Conservation (phyloP, 306 rosid species). For the Phaseolus lunatus region DNA sequence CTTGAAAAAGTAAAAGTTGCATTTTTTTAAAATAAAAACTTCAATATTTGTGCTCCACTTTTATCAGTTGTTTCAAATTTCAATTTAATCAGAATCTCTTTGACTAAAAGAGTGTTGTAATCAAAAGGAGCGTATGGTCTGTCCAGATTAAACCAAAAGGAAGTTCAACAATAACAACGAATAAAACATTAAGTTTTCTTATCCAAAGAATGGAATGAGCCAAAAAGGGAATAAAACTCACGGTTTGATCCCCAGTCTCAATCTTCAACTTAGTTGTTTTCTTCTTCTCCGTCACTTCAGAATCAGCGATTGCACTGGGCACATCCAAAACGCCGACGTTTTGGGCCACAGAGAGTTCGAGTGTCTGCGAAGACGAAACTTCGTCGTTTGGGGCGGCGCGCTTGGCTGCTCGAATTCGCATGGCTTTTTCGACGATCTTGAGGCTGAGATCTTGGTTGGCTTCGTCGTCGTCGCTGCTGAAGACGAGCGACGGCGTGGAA, state of each 20-base stretch:
- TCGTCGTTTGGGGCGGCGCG: conserved; percentile 33
- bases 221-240: conserved; percentile 47
- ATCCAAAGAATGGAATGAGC: not conserved
- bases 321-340: conserved; percentile 12
- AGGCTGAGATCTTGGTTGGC: conserved; percentile 83
- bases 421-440: conserved; percentile 67
- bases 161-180: not conserved
- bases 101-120: not conserved
- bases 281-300: conserved; percentile 39
- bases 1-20: not conserved
- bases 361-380: conserved; percentile 20
- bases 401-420: conserved; percentile 57
- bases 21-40: not conserved
- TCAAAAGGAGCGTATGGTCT: not conserved
- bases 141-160: not conserved
- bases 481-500: conserved; percentile 31
- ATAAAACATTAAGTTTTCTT: not conserved
- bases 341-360: not conserved
- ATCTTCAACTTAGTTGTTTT: conserved; percentile 38
- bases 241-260: conserved; percentile 52
- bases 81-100: not conserved
- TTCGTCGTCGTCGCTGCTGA: conserved; percentile 65
- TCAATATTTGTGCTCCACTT: not conserved
- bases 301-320: conserved; percentile 1
- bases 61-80: not conserved